Conservation (phyloP, 192 early-diverging fungal species). For the Dissophora ornata region DNA sequence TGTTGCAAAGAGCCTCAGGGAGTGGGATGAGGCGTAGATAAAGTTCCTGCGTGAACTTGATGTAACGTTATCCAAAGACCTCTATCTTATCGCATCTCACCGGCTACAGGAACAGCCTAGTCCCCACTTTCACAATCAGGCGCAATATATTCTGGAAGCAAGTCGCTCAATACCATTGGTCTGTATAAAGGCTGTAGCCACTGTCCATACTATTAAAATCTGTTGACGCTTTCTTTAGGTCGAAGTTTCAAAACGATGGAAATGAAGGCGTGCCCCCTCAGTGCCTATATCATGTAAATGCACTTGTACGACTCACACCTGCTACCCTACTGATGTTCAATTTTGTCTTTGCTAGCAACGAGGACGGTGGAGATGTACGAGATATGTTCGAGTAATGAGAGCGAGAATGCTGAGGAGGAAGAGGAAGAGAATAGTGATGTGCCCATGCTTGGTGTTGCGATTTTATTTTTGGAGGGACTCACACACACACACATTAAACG, state of each 20-base stretch:
- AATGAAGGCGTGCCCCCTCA: slow-evolving; percentile 20
- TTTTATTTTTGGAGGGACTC: too few species aligned
- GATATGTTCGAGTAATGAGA: background rate
- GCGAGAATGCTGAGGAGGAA: background rate
- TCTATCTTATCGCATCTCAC: slow-evolving; percentile 36
- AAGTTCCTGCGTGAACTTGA: slow-evolving; percentile 32
- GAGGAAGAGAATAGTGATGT: slow-evolving; percentile 5
- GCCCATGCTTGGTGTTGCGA: too few species aligned
- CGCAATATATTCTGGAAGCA: slow-evolving; percentile 50
- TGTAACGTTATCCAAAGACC: slow-evolving; percentile 42
- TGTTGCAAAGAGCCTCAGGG: slow-evolving; percentile 30
- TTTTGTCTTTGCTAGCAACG: background rate
- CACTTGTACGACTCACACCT: slow-evolving; percentile 19
- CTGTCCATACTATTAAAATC: background rate
- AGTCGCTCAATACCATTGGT: background rate
- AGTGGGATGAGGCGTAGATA: slow-evolving; percentile 37
- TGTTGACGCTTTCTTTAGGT: slow-evolving; percentile 20
- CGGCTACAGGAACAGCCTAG: slow-evolving; percentile 33
- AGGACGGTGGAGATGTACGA: slow-evolving; percentile 18
- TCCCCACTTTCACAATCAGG: slow-evolving; percentile 12
- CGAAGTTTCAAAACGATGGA: slow-evolving; percentile 42
- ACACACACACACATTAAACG: too few species aligned
- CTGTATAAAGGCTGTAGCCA: background rate
- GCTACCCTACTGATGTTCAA: slow-evolving; percentile 16
- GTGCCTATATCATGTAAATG: slow-evolving; percentile 14